Percentiles rank a stretch among this genome's conserved stretches.
phyloP scores from a whole-genome alignment of 2,329 filamentous ascomycete genomes.

The Lasiodiplodia theobromae region DNA sequence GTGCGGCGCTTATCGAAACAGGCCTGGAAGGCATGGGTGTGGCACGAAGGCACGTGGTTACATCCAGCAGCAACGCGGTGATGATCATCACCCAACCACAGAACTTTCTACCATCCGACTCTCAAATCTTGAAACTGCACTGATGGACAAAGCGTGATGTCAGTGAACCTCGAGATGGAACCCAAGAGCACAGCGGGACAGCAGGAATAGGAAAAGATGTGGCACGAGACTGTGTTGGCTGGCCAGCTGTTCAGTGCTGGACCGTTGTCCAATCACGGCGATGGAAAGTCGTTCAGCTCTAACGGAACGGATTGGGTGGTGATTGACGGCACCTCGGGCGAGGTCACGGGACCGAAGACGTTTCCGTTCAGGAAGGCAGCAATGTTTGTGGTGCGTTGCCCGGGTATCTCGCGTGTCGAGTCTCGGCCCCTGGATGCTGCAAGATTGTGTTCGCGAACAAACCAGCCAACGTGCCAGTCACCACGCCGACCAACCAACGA shows the following conservation, averaged over 20 bases:
- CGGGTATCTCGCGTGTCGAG: neutral
- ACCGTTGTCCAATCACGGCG: neutral
- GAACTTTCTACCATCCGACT: neutral
- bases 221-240: neutral
- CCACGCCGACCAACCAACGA: neutral
- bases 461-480: neutral
- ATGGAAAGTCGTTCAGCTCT: neutral
- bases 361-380: neutral
- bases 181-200: neutral
- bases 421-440: constrained; percentile 3
- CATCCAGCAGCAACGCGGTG: constrained; percentile 2
- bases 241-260: neutral
- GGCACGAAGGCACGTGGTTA: constrained; percentile 17
- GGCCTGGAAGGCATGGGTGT: neutral
- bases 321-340: neutral
- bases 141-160: constrained; percentile 12
- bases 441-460: constrained; percentile 6
- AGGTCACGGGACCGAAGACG: constrained; percentile 4
- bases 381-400: neutral
- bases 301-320: neutral
- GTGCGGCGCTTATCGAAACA: constrained; percentile 25
- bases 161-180: neutral
- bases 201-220: neutral
- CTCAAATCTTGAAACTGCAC: constrained; percentile 17
- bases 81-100: constrained; percentile 15